Evolutionary conservation across 495 filamentous ascomycete genomes (phyloP), one percentile per base, ranked within the genome.

Genomic region (Xylona heveae): DNA sequence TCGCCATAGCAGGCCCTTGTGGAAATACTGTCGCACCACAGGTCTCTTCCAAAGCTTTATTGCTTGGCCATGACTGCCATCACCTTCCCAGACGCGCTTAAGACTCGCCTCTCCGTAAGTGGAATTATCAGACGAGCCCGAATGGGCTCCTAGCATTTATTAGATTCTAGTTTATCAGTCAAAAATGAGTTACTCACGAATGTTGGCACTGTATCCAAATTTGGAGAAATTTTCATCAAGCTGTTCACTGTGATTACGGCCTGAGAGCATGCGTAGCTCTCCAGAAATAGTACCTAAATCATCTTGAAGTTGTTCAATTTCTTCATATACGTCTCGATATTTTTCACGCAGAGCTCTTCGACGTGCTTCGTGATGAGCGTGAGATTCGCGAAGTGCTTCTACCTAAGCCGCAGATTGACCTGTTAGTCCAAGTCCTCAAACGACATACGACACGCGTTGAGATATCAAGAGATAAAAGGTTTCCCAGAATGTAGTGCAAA

Each of bases 1-100:
- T 19, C 66, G 54, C 67, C 67, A 72, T 8, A 72, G 48, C 12
- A 71, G 50, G 1, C 65, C 65, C 35, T 64, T 59, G 40, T 72
- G 66, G 40, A 66, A 69, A 41, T 70, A 72, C 48, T 71, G 67
- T 25, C 64, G 48, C 5, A 72, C 51, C 2, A 61, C 53, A 5
- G 67, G 67, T 46, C 53, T 57, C 37, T 59, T 59, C 40, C 55
- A 69, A 31, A 71, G 48, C 45, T 57, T 61, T 42, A 70, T 49
- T 5, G 55, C 45, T 21, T 38, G 42, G 8, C 56, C 62, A 12
- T 55, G 48, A 16, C 44, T 48, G 24, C 47, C 49, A 28, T 60
- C 52, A 0, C 50, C 49, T 18, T 53, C 54, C 53, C 55, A 61
- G 34, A 55, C 51, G 18, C 48, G 49, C 35, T 37, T 30, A 12